phyloP scores from a whole-genome alignment of 2,329 filamentous ascomycete genomes.

The Aureobasidium namibiae region DNA sequence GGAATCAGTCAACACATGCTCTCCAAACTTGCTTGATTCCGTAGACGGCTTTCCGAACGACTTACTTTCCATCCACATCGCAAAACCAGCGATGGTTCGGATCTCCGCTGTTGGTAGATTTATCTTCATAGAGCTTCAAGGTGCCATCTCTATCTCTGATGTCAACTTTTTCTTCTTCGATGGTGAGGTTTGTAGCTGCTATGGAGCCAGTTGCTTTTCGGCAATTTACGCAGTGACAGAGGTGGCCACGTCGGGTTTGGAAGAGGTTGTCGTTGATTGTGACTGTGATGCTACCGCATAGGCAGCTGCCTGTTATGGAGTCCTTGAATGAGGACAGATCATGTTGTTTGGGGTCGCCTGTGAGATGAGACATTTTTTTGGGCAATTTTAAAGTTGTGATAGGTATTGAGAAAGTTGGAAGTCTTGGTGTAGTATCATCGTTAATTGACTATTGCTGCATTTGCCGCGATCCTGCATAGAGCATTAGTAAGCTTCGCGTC shows the following conservation, averaged over 20 bases:
- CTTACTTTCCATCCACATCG: conserved; percentile 37
- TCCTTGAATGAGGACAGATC: conserved; percentile 25
- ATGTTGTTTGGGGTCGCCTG: conserved; percentile 34
- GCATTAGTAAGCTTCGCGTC: neutral
- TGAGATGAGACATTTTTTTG: conserved; percentile 24
- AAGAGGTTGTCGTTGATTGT: conserved; percentile 42
- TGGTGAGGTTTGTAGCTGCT: conserved; percentile 32
- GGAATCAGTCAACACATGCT: neutral
- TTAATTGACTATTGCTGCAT: neutral
- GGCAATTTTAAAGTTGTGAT: neutral
- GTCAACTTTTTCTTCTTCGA: conserved; percentile 38
- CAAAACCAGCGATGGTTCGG: conserved; percentile 40
- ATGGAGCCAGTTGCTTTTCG: conserved; percentile 41
- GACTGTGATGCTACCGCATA: conserved; percentile 41
- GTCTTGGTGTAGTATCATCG: neutral
- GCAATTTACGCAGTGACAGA: conserved; percentile 47
- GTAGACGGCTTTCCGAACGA: conserved; percentile 1
- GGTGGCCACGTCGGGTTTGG: conserved; percentile 35
- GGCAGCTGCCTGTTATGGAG: conserved; percentile 34
- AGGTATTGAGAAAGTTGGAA: no score
- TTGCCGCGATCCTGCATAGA: neutral
- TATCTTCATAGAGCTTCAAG: conserved; percentile 38
- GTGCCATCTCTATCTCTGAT: conserved; percentile 38
- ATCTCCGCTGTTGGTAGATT: conserved; percentile 39
- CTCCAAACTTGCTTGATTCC: no score